Percentiles rank a stretch among this genome's conserved stretches.
Conservation (phyloP, 108 stramenopile genomes). For the Nannochloropsis oceanica region DNA sequence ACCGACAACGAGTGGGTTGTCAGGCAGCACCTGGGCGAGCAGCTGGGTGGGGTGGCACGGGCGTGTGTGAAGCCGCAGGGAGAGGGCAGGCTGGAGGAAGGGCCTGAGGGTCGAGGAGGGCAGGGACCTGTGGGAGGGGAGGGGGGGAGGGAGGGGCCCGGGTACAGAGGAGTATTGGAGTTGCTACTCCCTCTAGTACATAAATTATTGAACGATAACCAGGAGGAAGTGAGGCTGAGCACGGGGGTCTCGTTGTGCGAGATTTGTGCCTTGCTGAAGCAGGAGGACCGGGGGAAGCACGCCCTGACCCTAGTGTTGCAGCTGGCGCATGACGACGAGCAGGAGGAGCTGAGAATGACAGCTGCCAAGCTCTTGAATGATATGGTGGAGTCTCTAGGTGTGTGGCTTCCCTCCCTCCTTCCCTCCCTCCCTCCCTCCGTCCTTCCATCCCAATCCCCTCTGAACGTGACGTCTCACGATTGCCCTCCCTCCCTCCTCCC, state of each 20-base stretch:
- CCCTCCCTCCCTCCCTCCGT: not conserved
- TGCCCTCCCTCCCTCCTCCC: not conserved
- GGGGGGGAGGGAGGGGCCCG: constrained; percentile 8
- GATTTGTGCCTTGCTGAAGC: constrained; percentile 19
- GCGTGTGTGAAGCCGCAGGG: constrained; percentile 33
- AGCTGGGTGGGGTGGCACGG: constrained; percentile 52
- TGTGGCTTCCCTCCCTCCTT: not conserved
- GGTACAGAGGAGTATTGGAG: constrained; percentile 20
- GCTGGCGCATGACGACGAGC: constrained; percentile 45
- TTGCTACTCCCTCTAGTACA: constrained; percentile 26
- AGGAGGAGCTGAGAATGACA: constrained; percentile 82
- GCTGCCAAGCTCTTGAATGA: constrained; percentile 72
- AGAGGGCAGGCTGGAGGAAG: not conserved
- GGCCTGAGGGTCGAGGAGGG: not conserved
- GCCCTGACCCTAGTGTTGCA: constrained; percentile 47
- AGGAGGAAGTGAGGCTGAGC: constrained; percentile 34
- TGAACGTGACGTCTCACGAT: constrained; percentile 15
- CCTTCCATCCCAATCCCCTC: not conserved
- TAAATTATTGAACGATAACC: constrained; percentile 24
- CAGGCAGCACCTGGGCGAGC: constrained; percentile 67
- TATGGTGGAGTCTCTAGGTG: constrained; percentile 42
- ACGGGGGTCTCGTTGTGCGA: constrained; percentile 30
- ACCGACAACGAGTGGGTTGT: constrained; percentile 68
- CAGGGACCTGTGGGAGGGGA: not conserved
- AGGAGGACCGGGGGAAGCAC: constrained; percentile 41